phyloP scores from a whole-genome alignment of 2,329 filamentous ascomycete species.

The Leptographium flavum region DNA sequence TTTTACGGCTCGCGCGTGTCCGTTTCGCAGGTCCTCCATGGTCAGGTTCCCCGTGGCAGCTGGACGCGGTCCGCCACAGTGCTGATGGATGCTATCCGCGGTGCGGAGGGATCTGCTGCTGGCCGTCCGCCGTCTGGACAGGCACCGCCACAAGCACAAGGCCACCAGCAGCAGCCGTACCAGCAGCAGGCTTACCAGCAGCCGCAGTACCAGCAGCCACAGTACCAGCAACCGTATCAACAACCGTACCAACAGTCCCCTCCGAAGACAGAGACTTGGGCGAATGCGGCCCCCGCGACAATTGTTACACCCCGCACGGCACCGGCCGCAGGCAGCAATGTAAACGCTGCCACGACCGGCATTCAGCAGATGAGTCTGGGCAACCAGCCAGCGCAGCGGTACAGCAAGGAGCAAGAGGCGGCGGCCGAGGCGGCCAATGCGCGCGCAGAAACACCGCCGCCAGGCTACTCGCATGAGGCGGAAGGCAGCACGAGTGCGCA shows the following conservation, averaged over 20 bases:
- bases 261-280: neutral
- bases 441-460: conserved; percentile 13
- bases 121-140: neutral
- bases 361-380: neutral
- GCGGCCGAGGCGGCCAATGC: conserved; percentile 13
- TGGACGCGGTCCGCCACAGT: conserved; percentile 12
- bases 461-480: conserved; percentile 12
- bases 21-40: conserved; percentile 32
- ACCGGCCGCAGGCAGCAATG: neutral
- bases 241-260: no score
- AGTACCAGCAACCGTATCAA: no score
- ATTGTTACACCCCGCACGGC: neutral
- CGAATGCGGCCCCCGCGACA: conserved; percentile 3
- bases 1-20: conserved; percentile 58
- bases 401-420: conserved; percentile 10
- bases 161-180: neutral
- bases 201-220: no score
- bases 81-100: neutral
- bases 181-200: no score
- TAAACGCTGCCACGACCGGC: conserved; percentile 1
- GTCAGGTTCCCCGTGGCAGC: conserved; percentile 25
- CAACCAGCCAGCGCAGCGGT: neutral
- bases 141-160: neutral
- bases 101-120: neutral
- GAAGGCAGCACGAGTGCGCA: neutral